A percentile compares a stretch with the other conserved stretches of the same genome.
Evolutionary conservation across 768 basidiomycete genomes (phyloP).

Genomic region (Termitomyces bulborhizus): DNA sequence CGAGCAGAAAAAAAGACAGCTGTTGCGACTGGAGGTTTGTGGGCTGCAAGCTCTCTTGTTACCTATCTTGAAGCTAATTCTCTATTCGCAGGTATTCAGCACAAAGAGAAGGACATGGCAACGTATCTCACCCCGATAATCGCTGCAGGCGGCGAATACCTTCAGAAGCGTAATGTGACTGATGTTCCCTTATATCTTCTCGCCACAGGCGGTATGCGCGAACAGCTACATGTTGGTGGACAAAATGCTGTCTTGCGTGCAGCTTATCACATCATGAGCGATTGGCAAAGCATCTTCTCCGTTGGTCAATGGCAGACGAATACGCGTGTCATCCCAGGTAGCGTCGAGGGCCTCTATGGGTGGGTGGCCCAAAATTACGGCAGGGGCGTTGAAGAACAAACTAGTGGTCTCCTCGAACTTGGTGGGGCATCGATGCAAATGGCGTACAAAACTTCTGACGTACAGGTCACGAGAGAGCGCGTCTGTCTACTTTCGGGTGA

Average conservation of each 20-base stretch:
- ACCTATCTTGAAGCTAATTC: not conserved
- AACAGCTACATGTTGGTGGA: not conserved
- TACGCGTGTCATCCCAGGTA: slow-evolving; percentile 8
- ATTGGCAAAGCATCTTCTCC: not conserved
- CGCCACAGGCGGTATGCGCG: slow-evolving; percentile 12
- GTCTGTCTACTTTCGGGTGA: not conserved
- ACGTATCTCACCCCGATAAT: slow-evolving; percentile 5
- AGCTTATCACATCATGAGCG: not conserved
- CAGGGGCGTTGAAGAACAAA: slow-evolving; percentile 4
- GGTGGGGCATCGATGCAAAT: slow-evolving; percentile 14
- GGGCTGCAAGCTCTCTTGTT: not conserved
- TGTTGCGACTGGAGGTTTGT: slow-evolving; percentile 1
- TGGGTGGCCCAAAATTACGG: slow-evolving; percentile 13
- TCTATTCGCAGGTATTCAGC: slow-evolving; percentile 2
- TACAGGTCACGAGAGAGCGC: not conserved
- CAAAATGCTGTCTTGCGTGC: slow-evolving; percentile 1
- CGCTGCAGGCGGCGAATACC: not conserved
- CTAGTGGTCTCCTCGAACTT: slow-evolving; percentile 6
- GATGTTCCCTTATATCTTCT: slow-evolving; percentile 9
- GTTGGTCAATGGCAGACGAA: slow-evolving; percentile 1
- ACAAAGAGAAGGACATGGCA: slow-evolving; percentile 1
- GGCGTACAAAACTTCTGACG: slow-evolving; percentile 3
- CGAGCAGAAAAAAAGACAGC: slow-evolving; percentile 4
- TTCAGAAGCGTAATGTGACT: not conserved
- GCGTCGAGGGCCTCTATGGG: slow-evolving; percentile 8